Evolutionary conservation across 2,329 filamentous ascomycete genomes (phyloP).

Genomic region (Tolypocladium ophioglossoides): DNA sequence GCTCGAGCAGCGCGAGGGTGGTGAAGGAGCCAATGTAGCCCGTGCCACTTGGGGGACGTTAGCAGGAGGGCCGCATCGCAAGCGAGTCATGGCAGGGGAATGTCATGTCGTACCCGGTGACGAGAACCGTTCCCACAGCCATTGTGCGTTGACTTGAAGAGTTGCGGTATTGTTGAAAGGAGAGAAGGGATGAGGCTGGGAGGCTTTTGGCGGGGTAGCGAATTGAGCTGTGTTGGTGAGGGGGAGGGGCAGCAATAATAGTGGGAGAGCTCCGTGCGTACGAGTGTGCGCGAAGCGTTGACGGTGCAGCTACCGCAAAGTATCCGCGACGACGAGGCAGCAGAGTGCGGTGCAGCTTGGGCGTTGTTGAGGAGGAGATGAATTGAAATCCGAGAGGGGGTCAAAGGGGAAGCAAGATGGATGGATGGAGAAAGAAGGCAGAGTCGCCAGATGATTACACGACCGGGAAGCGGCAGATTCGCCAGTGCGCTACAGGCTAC

Average conservation of each 20-base stretch:
- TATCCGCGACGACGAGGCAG: background rate
- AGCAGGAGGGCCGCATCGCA: background rate
- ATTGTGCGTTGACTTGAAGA: conserved; percentile 34
- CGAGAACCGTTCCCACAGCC: conserved; percentile 77
- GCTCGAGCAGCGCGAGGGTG: conserved; percentile 78
- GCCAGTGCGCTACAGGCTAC: no score
- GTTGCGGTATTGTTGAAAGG: background rate
- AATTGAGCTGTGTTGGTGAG: background rate
- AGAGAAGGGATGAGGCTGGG: background rate
- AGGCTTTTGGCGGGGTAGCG: background rate
- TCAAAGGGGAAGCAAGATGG: conserved; percentile 1
- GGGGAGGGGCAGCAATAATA: background rate
- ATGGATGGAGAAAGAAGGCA: conserved; percentile 2
- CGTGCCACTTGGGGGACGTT: conserved; percentile 57
- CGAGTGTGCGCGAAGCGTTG: background rate
- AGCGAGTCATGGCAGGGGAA: background rate
- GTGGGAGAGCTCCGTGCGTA: background rate
- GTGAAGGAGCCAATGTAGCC: conserved; percentile 99
- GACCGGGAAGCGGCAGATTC: background rate
- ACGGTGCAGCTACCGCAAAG: background rate
- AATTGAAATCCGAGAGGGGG: background rate
- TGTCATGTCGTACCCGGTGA: conserved; percentile 61
- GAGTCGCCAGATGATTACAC: background rate
- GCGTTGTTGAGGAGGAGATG: background rate
- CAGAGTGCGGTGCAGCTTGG: background rate